Evolutionary conservation across 1,139 yeast genomes (phyloP).

Genomic region (Spathaspora sp.): DNA sequence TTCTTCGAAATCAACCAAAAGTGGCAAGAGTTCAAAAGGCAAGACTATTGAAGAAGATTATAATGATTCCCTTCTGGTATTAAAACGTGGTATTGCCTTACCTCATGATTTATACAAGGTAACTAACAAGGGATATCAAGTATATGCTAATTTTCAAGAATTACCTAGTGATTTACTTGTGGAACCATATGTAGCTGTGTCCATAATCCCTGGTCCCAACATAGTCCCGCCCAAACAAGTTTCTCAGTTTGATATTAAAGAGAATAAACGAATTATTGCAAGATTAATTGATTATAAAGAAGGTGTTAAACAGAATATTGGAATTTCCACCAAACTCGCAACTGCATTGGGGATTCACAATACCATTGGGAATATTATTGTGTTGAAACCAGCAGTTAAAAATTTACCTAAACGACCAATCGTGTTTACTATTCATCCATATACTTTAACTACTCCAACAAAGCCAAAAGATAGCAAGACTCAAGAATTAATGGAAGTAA

Average conservation of each 20-base stretch:
- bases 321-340: conserved; percentile 57
- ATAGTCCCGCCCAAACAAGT: background rate
- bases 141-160: conserved; percentile 44
- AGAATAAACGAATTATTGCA: conserved; percentile 54
- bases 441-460: conserved; percentile 37
- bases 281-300: conserved; percentile 39
- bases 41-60: conserved; percentile 24
- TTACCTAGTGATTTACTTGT: conserved; percentile 22
- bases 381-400: conserved; percentile 50
- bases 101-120: conserved; percentile 45
- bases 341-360: conserved; percentile 55
- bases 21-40: conserved; percentile 21
- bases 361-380: conserved; percentile 54
- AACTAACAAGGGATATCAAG: conserved; percentile 30
- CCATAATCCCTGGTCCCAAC: conserved; percentile 57
- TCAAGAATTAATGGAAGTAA: conserved; percentile 16
- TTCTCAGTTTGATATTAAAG: conserved; percentile 24
- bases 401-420: conserved; percentile 42
- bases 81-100: conserved; percentile 56
- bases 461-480: conserved; percentile 25
- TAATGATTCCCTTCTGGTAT: conserved; percentile 33
- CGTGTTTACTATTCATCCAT: conserved; percentile 53
- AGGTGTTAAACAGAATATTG: conserved; percentile 45
- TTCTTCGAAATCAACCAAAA: conserved; percentile 31
- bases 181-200: conserved; percentile 53